Evolutionary conservation across 83 land plant species (phyloP).

Genomic region (Thuja plicata): DNA sequence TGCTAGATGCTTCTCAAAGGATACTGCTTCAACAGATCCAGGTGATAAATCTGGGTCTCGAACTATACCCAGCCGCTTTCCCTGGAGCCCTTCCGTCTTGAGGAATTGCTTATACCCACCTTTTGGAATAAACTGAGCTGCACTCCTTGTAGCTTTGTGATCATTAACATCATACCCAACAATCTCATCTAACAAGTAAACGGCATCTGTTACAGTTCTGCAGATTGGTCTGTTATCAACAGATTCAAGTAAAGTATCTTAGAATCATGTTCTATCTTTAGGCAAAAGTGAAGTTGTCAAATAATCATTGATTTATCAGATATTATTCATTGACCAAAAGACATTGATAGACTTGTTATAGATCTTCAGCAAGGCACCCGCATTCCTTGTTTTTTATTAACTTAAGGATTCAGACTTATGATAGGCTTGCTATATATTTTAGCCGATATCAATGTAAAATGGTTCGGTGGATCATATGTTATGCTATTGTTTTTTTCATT

Average conservation of each 20-base stretch:
- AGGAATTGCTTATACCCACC: constrained; percentile 23
- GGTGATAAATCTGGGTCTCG: constrained; percentile 15
- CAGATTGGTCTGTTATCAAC: constrained; percentile 30
- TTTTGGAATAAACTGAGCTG: too few species aligned
- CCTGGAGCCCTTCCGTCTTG: constrained; percentile 34
- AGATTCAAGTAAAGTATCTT: not conserved
- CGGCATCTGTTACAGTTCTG: constrained; percentile 49
- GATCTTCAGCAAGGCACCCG: too few species aligned
- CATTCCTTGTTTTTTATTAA: too few species aligned
- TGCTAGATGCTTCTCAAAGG: constrained; percentile 12
- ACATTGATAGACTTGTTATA: too few species aligned
- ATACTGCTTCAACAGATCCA: not conserved
- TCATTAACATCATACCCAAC: constrained; percentile 26
- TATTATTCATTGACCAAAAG: too few species aligned
- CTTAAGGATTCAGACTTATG: too few species aligned
- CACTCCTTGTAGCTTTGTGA: too few species aligned
- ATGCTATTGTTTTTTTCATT: too few species aligned
- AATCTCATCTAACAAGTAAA: constrained; percentile 38
- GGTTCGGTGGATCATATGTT: too few species aligned
- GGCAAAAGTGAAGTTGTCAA: not conserved
- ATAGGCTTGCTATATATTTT: too few species aligned
- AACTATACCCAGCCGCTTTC: constrained; percentile 37
- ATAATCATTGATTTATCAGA: too few species aligned
- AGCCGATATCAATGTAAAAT: too few species aligned
- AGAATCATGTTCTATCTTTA: not conserved